Conservation (phyloP, 2,329 filamentous ascomycete species). For the Cercospora citrullina region DNA sequence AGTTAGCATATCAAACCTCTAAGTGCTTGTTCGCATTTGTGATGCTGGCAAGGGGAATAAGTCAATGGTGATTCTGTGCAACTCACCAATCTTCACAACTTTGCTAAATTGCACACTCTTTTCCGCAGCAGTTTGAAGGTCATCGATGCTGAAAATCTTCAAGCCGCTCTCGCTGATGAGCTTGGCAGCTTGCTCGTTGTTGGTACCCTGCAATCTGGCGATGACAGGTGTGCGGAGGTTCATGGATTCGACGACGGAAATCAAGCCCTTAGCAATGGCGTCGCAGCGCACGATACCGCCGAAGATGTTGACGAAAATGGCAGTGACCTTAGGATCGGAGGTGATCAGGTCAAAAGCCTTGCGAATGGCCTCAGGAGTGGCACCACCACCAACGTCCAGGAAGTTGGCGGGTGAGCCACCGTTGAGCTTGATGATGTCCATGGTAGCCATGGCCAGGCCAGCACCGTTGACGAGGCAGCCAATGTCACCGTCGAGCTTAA, state of each 20-base stretch:
- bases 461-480: slow-evolving; percentile 99
- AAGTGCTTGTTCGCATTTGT: slow-evolving; percentile 8
- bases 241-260: slow-evolving; percentile 91
- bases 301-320: slow-evolving; percentile 99
- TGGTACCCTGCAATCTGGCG: slow-evolving; percentile 95
- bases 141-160: slow-evolving; percentile 99
- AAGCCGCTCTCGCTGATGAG: slow-evolving; percentile 94
- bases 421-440: slow-evolving; percentile 99
- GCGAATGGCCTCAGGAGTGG: slow-evolving; percentile 93
- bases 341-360: slow-evolving; percentile 99
- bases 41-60: neutral
- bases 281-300: slow-evolving; percentile 98
- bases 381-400: slow-evolving; percentile 96
- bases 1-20: slow-evolving; percentile 10
- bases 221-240: slow-evolving; percentile 97
- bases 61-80: slow-evolving; percentile 9
- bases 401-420: slow-evolving; percentile 96
- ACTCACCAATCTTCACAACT: slow-evolving; percentile 95
- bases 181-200: slow-evolving; percentile 92
- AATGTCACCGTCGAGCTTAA: slow-evolving; percentile 99
- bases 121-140: slow-evolving; percentile 94
- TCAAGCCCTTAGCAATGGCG: slow-evolving; percentile 92
- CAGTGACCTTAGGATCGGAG: slow-evolving; percentile 94
- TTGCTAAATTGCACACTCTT: slow-evolving; percentile 99
- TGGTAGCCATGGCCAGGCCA: slow-evolving; percentile 98